phyloP scores from a whole-genome alignment of 139 green algal genomes.

The Chlorella ohadii region DNA sequence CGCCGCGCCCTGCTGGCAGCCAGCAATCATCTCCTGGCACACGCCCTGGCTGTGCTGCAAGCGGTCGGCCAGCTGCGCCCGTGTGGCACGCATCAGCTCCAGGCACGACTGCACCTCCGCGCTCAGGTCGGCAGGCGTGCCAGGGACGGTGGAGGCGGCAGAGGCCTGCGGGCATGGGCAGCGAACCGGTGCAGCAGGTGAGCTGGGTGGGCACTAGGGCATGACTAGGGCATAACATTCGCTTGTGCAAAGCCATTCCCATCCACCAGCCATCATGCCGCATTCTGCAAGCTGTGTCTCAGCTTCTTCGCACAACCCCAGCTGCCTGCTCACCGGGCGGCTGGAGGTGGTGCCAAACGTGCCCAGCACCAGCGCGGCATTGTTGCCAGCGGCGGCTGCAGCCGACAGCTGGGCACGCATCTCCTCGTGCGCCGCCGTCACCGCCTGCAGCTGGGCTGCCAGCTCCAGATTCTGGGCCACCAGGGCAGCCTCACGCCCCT shows the following conservation, averaged over 20 bases:
- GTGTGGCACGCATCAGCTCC: conserved; percentile 34
- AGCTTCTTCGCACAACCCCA: too few species aligned
- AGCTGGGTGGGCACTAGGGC: too few species aligned
- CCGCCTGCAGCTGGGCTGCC: conserved; percentile 15
- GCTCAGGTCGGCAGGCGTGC: conserved; percentile 21
- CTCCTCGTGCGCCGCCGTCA: conserved; percentile 14
- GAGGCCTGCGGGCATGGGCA: not conserved
- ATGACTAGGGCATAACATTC: too few species aligned
- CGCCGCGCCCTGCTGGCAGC: not conserved
- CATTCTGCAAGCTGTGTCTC: not conserved
- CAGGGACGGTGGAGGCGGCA: conserved; percentile 8
- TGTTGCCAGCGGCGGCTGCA: not conserved
- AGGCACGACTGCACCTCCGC: conserved; percentile 22
- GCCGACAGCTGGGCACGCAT: conserved; percentile 19
- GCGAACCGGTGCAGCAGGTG: not conserved
- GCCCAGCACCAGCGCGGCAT: not conserved
- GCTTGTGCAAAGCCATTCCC: not conserved
- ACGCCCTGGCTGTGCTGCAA: conserved; percentile 66
- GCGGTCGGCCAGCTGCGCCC: conserved; percentile 20
- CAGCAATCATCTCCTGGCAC: conserved; percentile 16
- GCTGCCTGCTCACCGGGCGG: not conserved
- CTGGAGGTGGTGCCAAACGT: not conserved
- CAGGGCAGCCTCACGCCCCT: not conserved
- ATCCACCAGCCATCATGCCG: not conserved
- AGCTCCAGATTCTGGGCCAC: conserved; percentile 31